Evolutionary conservation across 805 yeast species (phyloP), one percentile per base, ranked within the genome.

Genomic region (Starmerella khaoyaiensis): DNA sequence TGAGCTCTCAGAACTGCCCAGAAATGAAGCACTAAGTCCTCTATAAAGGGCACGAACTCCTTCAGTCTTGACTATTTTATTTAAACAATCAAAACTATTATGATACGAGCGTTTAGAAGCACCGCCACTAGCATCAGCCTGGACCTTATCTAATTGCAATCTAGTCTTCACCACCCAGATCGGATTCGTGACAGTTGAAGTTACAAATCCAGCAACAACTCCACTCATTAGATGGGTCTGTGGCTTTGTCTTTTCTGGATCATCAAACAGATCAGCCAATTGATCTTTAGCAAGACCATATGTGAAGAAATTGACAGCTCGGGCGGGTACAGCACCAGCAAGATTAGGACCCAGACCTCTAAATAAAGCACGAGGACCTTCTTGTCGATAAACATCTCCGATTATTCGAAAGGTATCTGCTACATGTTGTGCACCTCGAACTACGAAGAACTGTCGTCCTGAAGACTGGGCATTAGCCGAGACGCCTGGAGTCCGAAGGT

Each of bases 101-200:
- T 69, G 76, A 57, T 87, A 90, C 44, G 69, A 68, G 47, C 76
- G 74, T 9, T 61, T 50, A 15, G 36, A 17, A 11, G 27, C 31
- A 15, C 21, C 42, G 17, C 31, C 36, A 9, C 16, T 7, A 14
- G 24, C 33, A 30, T 32, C 44, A 36, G 35, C n/a, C 62, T 59
- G 40, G 16, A 59, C 46, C 55, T 77, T 79, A 58, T 90, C 98
- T 36, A 90, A 66, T 56, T 90, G 99, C 36, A 90, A 69, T 52
- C 99, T 68, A 1, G 99, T 90, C 61, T 90, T 90, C 42, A 90
- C 76, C 42, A 90, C 64, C 99, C 99, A 90, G 40, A 90, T 90
- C 10, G 99, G 99, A 56, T 90, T 90, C 0, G 99, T 90, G 11
- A 84, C 94, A 0, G 98, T 87, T 4, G 94, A 78, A 0, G 98